A percentile compares a stretch with the other conserved stretches of the same genome.
Conservation (phyloP, 768 basidiomycete genomes). For the Mycena alexandri region DNA sequence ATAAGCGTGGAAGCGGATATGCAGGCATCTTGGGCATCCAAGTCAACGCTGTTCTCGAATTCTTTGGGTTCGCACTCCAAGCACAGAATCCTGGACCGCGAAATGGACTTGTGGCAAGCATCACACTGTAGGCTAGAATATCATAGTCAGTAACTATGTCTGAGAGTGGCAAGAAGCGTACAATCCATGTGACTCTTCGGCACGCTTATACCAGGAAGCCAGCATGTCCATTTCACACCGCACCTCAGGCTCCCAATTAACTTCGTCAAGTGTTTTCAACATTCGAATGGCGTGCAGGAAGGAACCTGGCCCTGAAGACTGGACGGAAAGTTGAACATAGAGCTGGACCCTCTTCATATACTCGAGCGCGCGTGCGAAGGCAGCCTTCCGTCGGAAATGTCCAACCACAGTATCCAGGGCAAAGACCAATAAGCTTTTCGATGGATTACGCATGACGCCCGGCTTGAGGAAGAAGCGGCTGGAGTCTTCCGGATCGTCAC, state of each 20-base stretch:
- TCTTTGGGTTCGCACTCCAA: slow-evolving; percentile 2
- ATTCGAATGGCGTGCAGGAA: background rate
- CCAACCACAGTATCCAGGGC: background rate
- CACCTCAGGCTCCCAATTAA: background rate
- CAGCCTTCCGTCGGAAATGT: background rate
- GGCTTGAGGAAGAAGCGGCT: background rate
- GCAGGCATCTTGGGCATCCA: background rate
- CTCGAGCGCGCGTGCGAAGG: background rate
- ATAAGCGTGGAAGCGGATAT: background rate
- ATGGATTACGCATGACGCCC: background rate
- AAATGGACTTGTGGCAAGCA: background rate
- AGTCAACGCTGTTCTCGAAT: background rate
- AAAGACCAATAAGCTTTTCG: background rate
- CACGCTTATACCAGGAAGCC: too few species aligned
- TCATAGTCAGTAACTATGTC: too few species aligned
- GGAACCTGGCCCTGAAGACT: background rate
- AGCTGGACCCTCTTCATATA: background rate
- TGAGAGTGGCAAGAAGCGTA: too few species aligned
- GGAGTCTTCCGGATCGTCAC: background rate
- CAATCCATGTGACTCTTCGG: too few species aligned
- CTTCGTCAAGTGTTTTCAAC: background rate
- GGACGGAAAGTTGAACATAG: background rate
- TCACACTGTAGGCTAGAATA: background rate
- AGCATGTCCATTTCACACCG: too few species aligned
- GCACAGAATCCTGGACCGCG: background rate